Conservation (phyloP, 805 yeast genomes). For the Nakazawaea ambrosiae region DNA sequence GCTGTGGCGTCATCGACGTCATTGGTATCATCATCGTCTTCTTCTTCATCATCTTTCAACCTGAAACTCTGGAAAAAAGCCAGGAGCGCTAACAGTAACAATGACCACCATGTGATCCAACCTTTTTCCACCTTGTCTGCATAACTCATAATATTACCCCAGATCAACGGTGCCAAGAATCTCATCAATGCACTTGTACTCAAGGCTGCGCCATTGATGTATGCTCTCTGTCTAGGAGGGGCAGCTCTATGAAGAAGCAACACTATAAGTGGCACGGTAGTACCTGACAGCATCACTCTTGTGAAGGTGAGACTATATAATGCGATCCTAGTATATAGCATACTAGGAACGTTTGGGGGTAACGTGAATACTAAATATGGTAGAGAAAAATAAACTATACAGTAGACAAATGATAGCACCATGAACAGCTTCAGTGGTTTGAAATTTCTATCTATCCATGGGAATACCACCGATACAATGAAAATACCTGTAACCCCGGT, state of each 20-base stretch:
- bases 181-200: slow-evolving; percentile 46
- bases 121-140: slow-evolving; percentile 2
- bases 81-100: background rate
- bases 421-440: slow-evolving; percentile 39
- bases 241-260: slow-evolving; percentile 49
- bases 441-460: slow-evolving; percentile 38
- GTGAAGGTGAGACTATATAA: slow-evolving; percentile 28
- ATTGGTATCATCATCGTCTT: background rate
- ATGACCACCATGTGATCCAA: slow-evolving; percentile 12
- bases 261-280: slow-evolving; percentile 37
- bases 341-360: slow-evolving; percentile 19
- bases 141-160: slow-evolving; percentile 32
- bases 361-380: slow-evolving; percentile 43
- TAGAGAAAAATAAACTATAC: slow-evolving; percentile 34
- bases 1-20: background rate
- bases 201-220: slow-evolving; percentile 51
- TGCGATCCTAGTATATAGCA: slow-evolving; percentile 13
- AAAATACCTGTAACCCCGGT: slow-evolving; percentile 49
- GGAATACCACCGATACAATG: slow-evolving; percentile 41
- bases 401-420: slow-evolving; percentile 31
- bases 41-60: background rate
- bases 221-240: slow-evolving; percentile 45
- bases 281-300: slow-evolving; percentile 32
- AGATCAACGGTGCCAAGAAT: slow-evolving; percentile 46
- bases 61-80: slow-evolving; percentile 1